A percentile compares a stretch with the other conserved stretches of the same genome.
Conservation (phyloP, 192 early-diverging fungal species). For the Pilaira anomala region DNA sequence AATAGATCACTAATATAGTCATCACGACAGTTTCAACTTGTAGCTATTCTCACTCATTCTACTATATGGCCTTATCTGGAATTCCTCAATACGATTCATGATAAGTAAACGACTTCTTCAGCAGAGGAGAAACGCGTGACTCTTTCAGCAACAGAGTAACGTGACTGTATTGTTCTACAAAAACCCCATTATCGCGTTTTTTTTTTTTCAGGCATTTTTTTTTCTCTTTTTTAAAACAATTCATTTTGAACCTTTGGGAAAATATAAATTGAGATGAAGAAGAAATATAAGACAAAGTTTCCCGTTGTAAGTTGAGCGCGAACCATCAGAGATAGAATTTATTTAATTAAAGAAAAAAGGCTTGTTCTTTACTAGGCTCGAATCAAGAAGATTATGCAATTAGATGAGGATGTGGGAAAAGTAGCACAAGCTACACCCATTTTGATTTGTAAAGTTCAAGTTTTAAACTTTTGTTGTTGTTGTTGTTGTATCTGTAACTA, state of each 20-base stretch:
- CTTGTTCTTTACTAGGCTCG: slow-evolving; percentile 68
- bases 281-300: slow-evolving; percentile 91
- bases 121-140: too few species aligned
- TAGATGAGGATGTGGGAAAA: slow-evolving; percentile 98
- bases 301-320: slow-evolving; percentile 67
- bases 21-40: too few species aligned
- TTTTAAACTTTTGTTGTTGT: not conserved
- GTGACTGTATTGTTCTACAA: too few species aligned
- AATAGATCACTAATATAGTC: too few species aligned
- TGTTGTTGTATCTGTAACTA: not conserved
- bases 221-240: not conserved
- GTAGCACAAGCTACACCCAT: slow-evolving; percentile 96
- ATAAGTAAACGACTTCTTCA: too few species aligned
- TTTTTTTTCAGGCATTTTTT: not conserved
- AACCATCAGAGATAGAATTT: not conserved
- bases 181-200: not conserved
- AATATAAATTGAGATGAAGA: slow-evolving; percentile 57
- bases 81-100: too few species aligned
- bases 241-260: not conserved
- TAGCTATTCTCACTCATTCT: too few species aligned
- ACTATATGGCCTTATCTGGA: too few species aligned
- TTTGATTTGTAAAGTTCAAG: slow-evolving; percentile 72
- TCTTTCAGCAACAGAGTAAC: too few species aligned
- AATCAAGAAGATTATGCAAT: slow-evolving; percentile 99
- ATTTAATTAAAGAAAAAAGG: slow-evolving; percentile 7